Conservation (phyloP, 2,329 filamentous ascomycete genomes). For the Biscogniauxia marginata region DNA sequence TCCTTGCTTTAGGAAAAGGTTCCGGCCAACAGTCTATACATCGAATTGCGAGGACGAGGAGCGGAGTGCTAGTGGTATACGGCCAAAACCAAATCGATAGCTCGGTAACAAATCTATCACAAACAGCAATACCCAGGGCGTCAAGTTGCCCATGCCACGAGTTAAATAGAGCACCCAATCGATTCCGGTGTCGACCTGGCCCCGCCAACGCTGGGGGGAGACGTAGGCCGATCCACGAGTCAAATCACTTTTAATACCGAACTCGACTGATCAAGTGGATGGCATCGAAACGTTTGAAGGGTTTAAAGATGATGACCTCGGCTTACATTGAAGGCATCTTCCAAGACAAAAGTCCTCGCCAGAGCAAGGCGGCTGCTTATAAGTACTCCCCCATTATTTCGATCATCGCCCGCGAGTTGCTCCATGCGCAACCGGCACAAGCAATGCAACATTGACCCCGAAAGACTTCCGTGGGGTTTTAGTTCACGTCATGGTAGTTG, state of each 20-base stretch:
- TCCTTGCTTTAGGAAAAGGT: too few relatives aligned
- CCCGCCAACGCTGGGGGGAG: not conserved
- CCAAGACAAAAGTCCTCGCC: not conserved
- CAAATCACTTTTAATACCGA: too few relatives aligned
- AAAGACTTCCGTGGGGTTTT: too few relatives aligned
- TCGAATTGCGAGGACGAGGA: not conserved
- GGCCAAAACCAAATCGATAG: not conserved
- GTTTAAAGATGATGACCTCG: not conserved
- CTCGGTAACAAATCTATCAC: not conserved
- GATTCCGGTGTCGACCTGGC: not conserved
- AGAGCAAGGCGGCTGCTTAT: not conserved
- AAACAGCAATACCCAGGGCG: too few relatives aligned
- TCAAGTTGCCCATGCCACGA: not conserved
- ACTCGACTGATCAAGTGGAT: not conserved
- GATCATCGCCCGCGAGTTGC: too few relatives aligned
- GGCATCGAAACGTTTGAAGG: not conserved
- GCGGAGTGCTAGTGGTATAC: not conserved
- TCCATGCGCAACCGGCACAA: too few relatives aligned
- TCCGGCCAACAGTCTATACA: not conserved
- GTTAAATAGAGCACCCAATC: not conserved
- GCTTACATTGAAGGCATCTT: not conserved
- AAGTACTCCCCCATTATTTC: not conserved
- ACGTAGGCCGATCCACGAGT: not conserved
- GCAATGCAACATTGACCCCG: too few relatives aligned
- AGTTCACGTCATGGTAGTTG: too few relatives aligned